phyloP scores from a whole-genome alignment of 2,329 filamentous ascomycete genomes.

The Cordyceps javanica region DNA sequence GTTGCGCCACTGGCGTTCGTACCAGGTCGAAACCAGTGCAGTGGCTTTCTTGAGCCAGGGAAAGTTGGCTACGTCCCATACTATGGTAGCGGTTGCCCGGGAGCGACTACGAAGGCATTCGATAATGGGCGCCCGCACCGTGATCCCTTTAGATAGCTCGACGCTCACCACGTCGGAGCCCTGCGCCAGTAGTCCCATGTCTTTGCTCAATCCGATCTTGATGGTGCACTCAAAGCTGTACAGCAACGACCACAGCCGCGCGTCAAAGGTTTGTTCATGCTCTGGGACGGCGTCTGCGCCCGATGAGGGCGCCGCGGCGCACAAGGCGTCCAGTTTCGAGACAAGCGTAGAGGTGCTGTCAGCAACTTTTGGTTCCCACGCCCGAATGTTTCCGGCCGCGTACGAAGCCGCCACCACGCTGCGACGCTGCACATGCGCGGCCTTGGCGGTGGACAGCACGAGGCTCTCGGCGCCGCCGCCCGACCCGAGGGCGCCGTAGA shows the following conservation, averaged over 20 bases:
- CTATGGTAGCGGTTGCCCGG: not conserved
- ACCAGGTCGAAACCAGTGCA: not conserved
- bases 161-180: not conserved
- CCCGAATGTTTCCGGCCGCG: not conserved
- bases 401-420: not conserved
- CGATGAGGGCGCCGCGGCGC: not conserved
- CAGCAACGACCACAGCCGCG: not conserved
- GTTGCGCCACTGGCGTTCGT: not conserved
- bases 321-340: not conserved
- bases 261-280: not conserved
- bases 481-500: not conserved
- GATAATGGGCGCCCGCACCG: not conserved
- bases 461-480: not conserved
- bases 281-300: not conserved
- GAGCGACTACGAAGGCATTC: not conserved
- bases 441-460: not conserved
- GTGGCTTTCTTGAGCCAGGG: not conserved
- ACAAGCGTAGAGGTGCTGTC: not conserved
- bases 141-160: not conserved
- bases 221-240: not conserved
- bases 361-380: not conserved
- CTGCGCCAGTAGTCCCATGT: not conserved
- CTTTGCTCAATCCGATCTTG: not conserved
- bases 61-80: not conserved
- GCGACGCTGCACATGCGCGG: not conserved